Evolutionary conservation across 1,284 basidiomycete genomes (phyloP).

Genomic region (Trametes sp.): DNA sequence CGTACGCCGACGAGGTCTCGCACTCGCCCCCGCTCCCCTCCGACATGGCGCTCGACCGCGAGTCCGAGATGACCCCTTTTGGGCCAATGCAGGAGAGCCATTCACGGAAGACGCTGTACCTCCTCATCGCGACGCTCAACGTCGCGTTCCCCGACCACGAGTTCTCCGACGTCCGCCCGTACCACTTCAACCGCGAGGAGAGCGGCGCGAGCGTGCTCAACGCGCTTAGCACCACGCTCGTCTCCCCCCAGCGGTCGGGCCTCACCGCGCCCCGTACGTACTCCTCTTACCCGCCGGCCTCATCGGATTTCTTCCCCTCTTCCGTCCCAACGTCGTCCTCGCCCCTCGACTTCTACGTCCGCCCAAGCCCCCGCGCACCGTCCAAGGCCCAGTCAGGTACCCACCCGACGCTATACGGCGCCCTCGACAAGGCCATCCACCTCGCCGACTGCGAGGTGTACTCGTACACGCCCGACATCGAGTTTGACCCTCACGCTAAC

Average conservation of each 20-base stretch:
- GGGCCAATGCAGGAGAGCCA: slow-evolving; percentile 78
- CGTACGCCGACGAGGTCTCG: slow-evolving; percentile 81
- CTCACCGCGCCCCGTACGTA: slow-evolving; percentile 76
- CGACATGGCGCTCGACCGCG: slow-evolving; percentile 70
- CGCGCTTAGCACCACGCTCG: slow-evolving; percentile 80
- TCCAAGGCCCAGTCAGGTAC: slow-evolving; percentile 51
- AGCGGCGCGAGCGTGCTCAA: slow-evolving; percentile 81
- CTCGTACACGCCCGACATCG: slow-evolving; percentile 93
- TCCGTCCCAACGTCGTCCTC: slow-evolving; percentile 74
- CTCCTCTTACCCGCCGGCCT: slow-evolving; percentile 80
- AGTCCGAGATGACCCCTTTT: slow-evolving; percentile 79
- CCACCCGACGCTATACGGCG: slow-evolving; percentile 86
- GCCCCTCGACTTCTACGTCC: slow-evolving; percentile 59
- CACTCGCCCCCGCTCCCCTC: slow-evolving; percentile 75
- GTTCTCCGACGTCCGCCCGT: slow-evolving; percentile 92
- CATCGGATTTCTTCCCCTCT: slow-evolving; percentile 76
- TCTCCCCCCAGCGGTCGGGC: slow-evolving; percentile 70
- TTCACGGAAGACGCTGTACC: slow-evolving; percentile 89
- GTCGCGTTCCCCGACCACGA: slow-evolving; percentile 98
- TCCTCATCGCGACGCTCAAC: slow-evolving; percentile 97
- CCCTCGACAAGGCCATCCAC: slow-evolving; percentile 91
- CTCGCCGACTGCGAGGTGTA: slow-evolving; percentile 95
- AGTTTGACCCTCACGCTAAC: slow-evolving; percentile 93
- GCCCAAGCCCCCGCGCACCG: slow-evolving; percentile 71
- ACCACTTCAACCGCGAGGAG: slow-evolving; percentile 89